Conservation (phyloP, 106 monocot species). For the Platanthera guangdongensis region DNA sequence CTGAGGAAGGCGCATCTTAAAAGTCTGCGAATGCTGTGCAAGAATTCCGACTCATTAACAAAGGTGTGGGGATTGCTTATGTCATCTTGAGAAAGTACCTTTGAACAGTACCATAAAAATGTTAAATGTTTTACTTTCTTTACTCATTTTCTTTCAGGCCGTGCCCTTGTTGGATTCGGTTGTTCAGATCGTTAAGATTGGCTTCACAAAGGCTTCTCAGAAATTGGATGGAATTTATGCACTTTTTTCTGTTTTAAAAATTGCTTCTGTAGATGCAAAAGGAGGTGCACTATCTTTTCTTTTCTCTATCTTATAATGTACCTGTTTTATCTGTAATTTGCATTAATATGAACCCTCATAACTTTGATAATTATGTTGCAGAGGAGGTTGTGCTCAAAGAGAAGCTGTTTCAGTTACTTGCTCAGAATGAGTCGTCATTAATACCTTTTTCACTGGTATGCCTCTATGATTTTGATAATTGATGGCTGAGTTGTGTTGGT, state of each 20-base stretch:
- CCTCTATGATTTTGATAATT: not conserved
- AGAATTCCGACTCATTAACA: constrained; percentile 49
- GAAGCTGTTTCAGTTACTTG: constrained; percentile 75
- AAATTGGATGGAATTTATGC: constrained; percentile 97
- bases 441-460: constrained; percentile 54
- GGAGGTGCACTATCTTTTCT: constrained; percentile 36
- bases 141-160: constrained; percentile 27
- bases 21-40: constrained; percentile 63
- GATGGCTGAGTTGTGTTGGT: not conserved
- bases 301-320: not conserved
- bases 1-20: constrained; percentile 81
- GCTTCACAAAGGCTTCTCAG: constrained; percentile 77
- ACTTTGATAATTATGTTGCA: constrained; percentile 21
- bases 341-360: not conserved
- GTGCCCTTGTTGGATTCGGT: constrained; percentile 61
- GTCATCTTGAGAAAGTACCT: not conserved
- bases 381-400: constrained; percentile 73
- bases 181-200: constrained; percentile 72
- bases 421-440: constrained; percentile 75
- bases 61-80: constrained; percentile 31
- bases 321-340: constrained; percentile 1
- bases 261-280: constrained; percentile 55
- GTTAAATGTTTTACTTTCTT: not conserved
- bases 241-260: constrained; percentile 54
- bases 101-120: not conserved